Evolutionary conservation across 129 eudicot genomes (phyloP).

Genomic region (Sambucus nigra): DNA sequence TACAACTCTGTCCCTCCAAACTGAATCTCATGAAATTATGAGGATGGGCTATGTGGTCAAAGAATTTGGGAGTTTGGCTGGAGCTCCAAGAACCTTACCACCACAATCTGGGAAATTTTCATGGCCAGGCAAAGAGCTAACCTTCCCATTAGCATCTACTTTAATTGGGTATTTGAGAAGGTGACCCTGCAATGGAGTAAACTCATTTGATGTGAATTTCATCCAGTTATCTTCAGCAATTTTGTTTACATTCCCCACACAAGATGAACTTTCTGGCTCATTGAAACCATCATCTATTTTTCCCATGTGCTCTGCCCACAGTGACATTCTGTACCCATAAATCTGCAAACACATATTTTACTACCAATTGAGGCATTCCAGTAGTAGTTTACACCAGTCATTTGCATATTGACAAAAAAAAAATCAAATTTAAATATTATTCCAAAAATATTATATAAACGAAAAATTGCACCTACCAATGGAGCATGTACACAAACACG

Average conservation of each 20-base stretch:
- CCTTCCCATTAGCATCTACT: slow-evolving; percentile 51
- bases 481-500: no score
- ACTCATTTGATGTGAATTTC: slow-evolving; percentile 39
- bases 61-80: slow-evolving; percentile 58
- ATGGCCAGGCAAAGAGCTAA: slow-evolving; percentile 47
- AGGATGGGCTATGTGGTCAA: slow-evolving; percentile 33
- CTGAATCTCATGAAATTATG: neutral
- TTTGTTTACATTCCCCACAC: slow-evolving; percentile 48
- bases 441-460: no score
- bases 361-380: no score
- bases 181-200: slow-evolving; percentile 61
- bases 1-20: slow-evolving; percentile 3
- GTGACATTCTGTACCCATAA: slow-evolving; percentile 88
- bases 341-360: slow-evolving; percentile 34
- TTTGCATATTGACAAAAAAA: no score
- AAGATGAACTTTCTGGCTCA: slow-evolving; percentile 44
- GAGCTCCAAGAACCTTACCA: slow-evolving; percentile 72
- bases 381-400: no score
- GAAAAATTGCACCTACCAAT: no score
- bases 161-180: slow-evolving; percentile 71
- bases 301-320: slow-evolving; percentile 92
- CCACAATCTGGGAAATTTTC: slow-evolving; percentile 79
- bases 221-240: slow-evolving; percentile 78
- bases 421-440: no score
- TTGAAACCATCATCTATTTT: slow-evolving; percentile 42